Percentiles rank a stretch among this genome's conserved stretches.
phyloP scores from a whole-genome alignment of 2,329 filamentous ascomycete genomes.

The Aspergillus brunneoviolaceus region DNA sequence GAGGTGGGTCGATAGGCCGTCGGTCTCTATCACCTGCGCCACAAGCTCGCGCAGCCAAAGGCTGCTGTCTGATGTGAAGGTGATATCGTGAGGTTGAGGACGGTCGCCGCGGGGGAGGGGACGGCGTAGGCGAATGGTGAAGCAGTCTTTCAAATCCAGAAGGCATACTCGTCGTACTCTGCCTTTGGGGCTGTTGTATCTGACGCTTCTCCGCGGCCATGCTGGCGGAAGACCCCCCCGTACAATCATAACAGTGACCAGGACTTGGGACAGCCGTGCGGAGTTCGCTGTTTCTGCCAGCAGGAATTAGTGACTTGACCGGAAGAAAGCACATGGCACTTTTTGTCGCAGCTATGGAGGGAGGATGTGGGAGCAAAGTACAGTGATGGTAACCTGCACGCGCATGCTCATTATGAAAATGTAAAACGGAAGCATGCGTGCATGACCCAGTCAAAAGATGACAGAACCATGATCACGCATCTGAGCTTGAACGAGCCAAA shows the following conservation, averaged over 20 bases:
- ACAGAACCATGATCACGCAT: background rate
- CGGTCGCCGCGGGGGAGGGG: slow-evolving; percentile 25
- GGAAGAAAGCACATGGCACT: background rate
- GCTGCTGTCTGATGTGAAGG: slow-evolving; percentile 48
- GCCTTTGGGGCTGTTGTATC: slow-evolving; percentile 17
- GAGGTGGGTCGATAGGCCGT: slow-evolving; percentile 48
- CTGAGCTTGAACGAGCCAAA: slow-evolving; percentile 22
- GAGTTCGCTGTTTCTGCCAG: slow-evolving; percentile 27
- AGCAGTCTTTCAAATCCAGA: slow-evolving; percentile 40
- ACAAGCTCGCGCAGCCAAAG: slow-evolving; percentile 47
- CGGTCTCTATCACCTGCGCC: slow-evolving; percentile 49
- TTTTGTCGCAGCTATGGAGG: background rate
- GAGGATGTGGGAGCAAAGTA: background rate
- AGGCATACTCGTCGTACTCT: slow-evolving; percentile 30
- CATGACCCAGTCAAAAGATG: background rate
- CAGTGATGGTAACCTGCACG: background rate
- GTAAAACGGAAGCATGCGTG: background rate
- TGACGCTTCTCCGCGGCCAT: slow-evolving; percentile 14
- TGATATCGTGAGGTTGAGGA: slow-evolving; percentile 34
- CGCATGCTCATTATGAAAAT: background rate
- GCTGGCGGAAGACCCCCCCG: slow-evolving; percentile 16
- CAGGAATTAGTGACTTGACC: slow-evolving; percentile 18
- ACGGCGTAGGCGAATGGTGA: slow-evolving; percentile 27
- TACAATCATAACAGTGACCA: slow-evolving; percentile 29
- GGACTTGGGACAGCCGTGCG: slow-evolving; percentile 31